A percentile compares a stretch with the other conserved stretches of the same genome.
Evolutionary conservation across 1,284 basidiomycete genomes (phyloP).

Genomic region (Moesziomyces aphidis): DNA sequence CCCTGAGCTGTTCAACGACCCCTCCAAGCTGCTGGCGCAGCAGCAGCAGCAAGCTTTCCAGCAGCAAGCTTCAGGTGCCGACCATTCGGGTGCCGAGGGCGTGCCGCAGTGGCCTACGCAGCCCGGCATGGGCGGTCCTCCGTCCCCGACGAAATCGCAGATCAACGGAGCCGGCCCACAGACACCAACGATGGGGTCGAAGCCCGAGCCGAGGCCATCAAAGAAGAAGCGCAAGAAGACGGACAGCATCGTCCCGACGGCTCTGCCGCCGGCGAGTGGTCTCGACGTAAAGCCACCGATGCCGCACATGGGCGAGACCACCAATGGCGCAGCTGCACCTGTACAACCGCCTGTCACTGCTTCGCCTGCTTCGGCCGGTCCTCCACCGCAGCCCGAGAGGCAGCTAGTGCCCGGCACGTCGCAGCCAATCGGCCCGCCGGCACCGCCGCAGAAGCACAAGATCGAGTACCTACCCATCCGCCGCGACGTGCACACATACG

Average conservation of each 20-base stretch:
- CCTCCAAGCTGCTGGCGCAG: constrained; percentile 22
- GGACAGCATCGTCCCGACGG: constrained; percentile 20
- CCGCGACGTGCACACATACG: constrained; percentile 80
- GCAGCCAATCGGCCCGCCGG: constrained; percentile 33
- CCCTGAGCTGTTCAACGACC: constrained; percentile 23
- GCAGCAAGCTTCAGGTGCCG: constrained; percentile 11
- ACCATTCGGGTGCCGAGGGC: constrained; percentile 22
- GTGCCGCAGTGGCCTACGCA: constrained; percentile 41
- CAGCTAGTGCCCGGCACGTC: constrained; percentile 37
- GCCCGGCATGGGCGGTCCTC: constrained; percentile 18
- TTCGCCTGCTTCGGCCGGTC: constrained; percentile 2
- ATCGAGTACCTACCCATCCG: constrained; percentile 90
- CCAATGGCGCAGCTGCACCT: constrained; percentile 11
- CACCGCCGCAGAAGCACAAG: constrained; percentile 75
- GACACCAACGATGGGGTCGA: constrained; percentile 20
- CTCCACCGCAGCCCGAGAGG: constrained; percentile 23
- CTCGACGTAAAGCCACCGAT: constrained; percentile 36
- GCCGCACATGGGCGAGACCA: constrained; percentile 20
- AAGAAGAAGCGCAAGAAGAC: constrained; percentile 53
- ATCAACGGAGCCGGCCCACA: constrained; percentile 21
- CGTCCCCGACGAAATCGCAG: constrained; percentile 34
- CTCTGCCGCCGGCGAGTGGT: constrained; percentile 8
- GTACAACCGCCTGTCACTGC: constrained; percentile 10
- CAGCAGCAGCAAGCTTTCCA: constrained; percentile 12
- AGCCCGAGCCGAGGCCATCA: constrained; percentile 29